Evolutionary conservation across 352 stramenopile species (phyloP).

Genomic region (Pythium volutum): DNA sequence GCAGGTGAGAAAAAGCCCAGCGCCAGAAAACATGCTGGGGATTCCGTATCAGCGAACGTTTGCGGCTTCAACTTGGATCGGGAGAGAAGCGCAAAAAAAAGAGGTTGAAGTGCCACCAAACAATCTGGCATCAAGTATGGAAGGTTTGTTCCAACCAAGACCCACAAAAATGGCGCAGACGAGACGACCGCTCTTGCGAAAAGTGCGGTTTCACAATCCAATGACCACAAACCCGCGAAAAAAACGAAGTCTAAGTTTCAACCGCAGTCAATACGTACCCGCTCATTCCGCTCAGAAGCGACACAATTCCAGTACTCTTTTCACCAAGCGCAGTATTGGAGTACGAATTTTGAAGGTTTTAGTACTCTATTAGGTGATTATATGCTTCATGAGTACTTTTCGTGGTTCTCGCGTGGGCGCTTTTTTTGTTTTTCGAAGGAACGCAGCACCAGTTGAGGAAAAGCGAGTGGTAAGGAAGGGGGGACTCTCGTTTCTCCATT

Average conservation of each 20-base stretch:
- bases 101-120: constrained; percentile 1
- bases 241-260: constrained; percentile 9
- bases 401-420: background rate
- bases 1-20: background rate
- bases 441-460: background rate
- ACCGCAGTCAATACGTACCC: constrained; percentile 21
- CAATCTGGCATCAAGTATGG: constrained; percentile 7
- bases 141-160: background rate
- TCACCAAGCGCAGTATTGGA: background rate
- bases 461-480: background rate
- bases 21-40: no score
- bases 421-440: constrained; percentile 4
- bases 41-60: background rate
- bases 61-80: background rate
- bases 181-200: constrained; percentile 5
- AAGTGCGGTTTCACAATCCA: constrained; percentile 14
- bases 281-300: background rate
- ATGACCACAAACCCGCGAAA: constrained; percentile 13
- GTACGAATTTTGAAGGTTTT: background rate
- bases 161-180: background rate
- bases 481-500: background rate
- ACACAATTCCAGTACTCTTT: constrained; percentile 3
- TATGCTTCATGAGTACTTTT: background rate
- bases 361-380: background rate
- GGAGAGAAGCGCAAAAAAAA: background rate